phyloP scores from a whole-genome alignment of 331 rosid species.

The Malus hybrid region DNA sequence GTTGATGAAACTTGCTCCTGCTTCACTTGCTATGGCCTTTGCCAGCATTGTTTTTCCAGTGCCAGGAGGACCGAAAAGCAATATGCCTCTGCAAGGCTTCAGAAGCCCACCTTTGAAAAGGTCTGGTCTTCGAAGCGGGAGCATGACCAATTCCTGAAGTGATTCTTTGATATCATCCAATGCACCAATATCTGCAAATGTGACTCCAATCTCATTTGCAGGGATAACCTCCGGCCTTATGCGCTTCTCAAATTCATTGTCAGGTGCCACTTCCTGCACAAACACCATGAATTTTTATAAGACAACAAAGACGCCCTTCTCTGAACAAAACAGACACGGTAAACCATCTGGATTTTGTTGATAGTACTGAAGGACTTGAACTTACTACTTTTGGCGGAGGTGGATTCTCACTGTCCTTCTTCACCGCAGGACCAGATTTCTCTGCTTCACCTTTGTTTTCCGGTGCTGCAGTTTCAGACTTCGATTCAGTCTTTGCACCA shows the following conservation, averaged over 20 bases:
- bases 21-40: slow-evolving; percentile 93
- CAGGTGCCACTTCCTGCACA: slow-evolving; percentile 73
- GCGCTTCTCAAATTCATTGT: slow-evolving; percentile 95
- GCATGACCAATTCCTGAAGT: slow-evolving; percentile 96
- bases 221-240: slow-evolving; percentile 92
- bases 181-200: slow-evolving; percentile 93
- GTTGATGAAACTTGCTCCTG: slow-evolving; percentile 93
- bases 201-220: slow-evolving; percentile 83
- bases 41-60: slow-evolving; percentile 98
- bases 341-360: not conserved
- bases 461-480: slow-evolving; percentile 38
- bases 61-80: slow-evolving; percentile 97
- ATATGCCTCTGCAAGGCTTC: slow-evolving; percentile 91
- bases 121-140: slow-evolving; percentile 94
- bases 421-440: slow-evolving; percentile 47
- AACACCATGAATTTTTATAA: not conserved
- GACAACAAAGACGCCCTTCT: not conserved
- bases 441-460: slow-evolving; percentile 63
- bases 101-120: slow-evolving; percentile 96
- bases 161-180: slow-evolving; percentile 82
- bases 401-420: slow-evolving; percentile 66
- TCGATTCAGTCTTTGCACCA: slow-evolving; percentile 44
- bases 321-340: not conserved
- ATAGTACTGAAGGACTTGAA: slow-evolving; percentile 8
- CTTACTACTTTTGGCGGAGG: slow-evolving; percentile 56